Evolutionary conservation across 2,329 filamentous ascomycete species (phyloP), one percentile per base, ranked within the genome.

Genomic region (Rosellinia necatrix): DNA sequence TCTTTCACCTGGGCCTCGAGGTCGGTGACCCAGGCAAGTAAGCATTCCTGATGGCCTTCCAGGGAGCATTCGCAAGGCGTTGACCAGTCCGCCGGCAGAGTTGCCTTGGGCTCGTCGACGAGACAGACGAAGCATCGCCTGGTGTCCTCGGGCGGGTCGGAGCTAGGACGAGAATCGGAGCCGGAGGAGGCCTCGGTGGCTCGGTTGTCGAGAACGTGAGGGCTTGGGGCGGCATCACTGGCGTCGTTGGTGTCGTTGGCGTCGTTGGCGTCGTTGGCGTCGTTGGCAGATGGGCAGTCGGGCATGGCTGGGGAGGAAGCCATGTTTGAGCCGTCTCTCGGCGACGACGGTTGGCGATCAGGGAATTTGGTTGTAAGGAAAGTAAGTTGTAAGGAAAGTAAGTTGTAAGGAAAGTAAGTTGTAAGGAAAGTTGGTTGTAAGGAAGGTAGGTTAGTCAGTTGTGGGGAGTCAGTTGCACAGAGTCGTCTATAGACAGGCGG

Each of bases 1-100:
- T 86, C 86, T 51, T 85, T 84, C 71, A 78, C 71, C 69, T 82
- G 73, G 19, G 82, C 78, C 74, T 97, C 92, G 69, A 91, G 84
- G 69, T 96, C 91, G n/a, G 90, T 88, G 15, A 97, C 88, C 92
- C 92, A 99, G 67, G 91, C 89, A 34, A 97, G 80, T 63, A 97
- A 81, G 38, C 70, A 72, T 71, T 86, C 83, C 71, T 97, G 92
- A 71, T 99, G 94, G 1, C 92, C 94, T 53, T 90, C 90, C 34
- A 99, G 80, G 10, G 90, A 92, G 74, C 94, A 99, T 0, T 88
- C 89, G 71, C 94, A 99, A 1, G 94, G 92, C 51, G 89, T 90
- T 40, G 91, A 86, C 93, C 94, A 99, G 51, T 77, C 72, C 41
- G 74, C 71, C 3, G 81, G 77, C 7, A 78, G 68, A 17, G 75